Evolutionary conservation across 768 basidiomycete genomes (phyloP).

Genomic region (Leccinum incarnatum): DNA sequence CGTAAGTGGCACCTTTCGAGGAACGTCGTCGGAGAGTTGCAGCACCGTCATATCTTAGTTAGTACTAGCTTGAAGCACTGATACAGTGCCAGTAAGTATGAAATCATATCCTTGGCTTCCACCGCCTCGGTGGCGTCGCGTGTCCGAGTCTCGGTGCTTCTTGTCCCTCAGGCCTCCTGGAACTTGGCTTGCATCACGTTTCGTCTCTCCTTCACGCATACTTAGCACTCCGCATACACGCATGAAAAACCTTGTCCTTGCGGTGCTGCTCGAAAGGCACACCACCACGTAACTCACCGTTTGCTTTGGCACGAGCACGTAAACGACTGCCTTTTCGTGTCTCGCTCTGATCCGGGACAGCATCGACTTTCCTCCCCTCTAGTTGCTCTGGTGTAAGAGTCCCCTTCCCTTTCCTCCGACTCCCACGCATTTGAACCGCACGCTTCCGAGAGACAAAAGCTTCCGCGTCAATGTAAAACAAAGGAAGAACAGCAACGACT

Average conservation of each 20-base stretch:
- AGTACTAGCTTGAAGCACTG: background rate
- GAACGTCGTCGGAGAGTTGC: background rate
- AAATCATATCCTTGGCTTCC: background rate
- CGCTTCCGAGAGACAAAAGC: constrained; percentile 22
- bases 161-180: background rate
- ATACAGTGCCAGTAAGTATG: background rate
- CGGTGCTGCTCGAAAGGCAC: constrained; percentile 27
- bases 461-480: background rate
- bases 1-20: background rate
- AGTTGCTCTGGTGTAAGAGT: background rate
- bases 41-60: background rate
- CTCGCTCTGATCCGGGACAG: constrained; percentile 17
- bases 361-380: background rate
- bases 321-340: constrained; percentile 1
- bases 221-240: background rate
- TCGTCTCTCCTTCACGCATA: constrained; percentile 1
- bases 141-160: background rate
- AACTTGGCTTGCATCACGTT: background rate
- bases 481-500: background rate
- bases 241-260: constrained; percentile 30
- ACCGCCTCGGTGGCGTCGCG: background rate
- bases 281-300: constrained; percentile 10
- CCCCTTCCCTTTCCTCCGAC: constrained; percentile 3
- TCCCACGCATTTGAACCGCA: constrained; percentile 20
- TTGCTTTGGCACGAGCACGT: background rate